phyloP scores from a whole-genome alignment of 2,329 filamentous ascomycete species.

The Fusarium coicis region DNA sequence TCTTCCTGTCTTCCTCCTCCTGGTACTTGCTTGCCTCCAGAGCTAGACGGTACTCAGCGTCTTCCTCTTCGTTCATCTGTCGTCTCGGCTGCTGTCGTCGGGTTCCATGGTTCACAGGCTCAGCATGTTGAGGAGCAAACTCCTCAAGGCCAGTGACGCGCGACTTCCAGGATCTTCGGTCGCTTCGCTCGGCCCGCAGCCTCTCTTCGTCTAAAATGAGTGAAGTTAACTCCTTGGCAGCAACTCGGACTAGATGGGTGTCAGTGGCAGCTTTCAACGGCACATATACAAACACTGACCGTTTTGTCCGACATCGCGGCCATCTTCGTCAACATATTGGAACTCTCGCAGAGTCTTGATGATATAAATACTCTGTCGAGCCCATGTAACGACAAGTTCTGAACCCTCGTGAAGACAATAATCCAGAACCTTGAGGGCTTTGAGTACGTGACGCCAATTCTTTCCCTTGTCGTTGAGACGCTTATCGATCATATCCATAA shows the following conservation, averaged over 20 bases:
- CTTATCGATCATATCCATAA: slow-evolving; percentile 99
- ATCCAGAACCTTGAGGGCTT: slow-evolving; percentile 96
- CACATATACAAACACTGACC: slow-evolving; percentile 65
- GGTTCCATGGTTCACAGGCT: slow-evolving; percentile 40
- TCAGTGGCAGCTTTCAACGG: slow-evolving; percentile 29
- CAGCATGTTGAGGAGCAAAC: slow-evolving; percentile 62
- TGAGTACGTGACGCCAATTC: slow-evolving; percentile 98
- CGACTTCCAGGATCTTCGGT: slow-evolving; percentile 96
- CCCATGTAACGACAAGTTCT: slow-evolving; percentile 96
- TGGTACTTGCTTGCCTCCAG: slow-evolving; percentile 96
- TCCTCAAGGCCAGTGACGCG: slow-evolving; percentile 94
- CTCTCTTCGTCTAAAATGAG: slow-evolving; percentile 94
- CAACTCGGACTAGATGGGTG: slow-evolving; percentile 78
- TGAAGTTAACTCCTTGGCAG: slow-evolving; percentile 93
- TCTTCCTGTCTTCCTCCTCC: slow-evolving; percentile 87
- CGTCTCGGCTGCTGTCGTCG: slow-evolving; percentile 61
- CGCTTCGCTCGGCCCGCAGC: slow-evolving; percentile 86
- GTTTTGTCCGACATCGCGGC: slow-evolving; percentile 94
- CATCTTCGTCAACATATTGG: slow-evolving; percentile 95
- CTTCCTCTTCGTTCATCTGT: slow-evolving; percentile 77
- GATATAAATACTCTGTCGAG: slow-evolving; percentile 96
- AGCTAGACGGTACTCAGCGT: slow-evolving; percentile 88
- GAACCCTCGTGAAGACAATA: slow-evolving; percentile 98
- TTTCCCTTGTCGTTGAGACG: slow-evolving; percentile 98
- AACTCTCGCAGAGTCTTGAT: slow-evolving; percentile 99